A percentile compares a stretch with the other conserved stretches of the same genome.
Evolutionary conservation across 768 basidiomycete species (phyloP).

Genomic region (Mycena rosella): DNA sequence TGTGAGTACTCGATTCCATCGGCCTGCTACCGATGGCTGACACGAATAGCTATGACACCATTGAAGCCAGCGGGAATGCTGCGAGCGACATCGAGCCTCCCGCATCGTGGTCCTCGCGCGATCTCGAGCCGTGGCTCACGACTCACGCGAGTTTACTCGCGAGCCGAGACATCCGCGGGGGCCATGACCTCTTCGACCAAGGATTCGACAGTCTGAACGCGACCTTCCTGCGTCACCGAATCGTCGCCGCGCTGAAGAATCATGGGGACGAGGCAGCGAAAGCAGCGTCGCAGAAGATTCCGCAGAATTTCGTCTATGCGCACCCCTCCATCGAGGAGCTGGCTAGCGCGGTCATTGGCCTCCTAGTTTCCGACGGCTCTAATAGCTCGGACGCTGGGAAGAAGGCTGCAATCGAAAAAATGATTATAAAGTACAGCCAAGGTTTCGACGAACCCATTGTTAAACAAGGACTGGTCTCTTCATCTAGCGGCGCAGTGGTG

Average conservation of each 20-base stretch:
- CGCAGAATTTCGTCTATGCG: no score
- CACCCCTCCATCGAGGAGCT: no score
- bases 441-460: constrained; percentile 35
- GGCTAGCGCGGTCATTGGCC: no score
- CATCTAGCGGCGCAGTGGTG: constrained; percentile 44
- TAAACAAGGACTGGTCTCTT: constrained; percentile 1
- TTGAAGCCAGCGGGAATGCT: constrained; percentile 37
- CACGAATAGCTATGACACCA: constrained; percentile 39
- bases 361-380: neutral
- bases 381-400: neutral
- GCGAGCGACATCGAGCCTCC: constrained; percentile 34
- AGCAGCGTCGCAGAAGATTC: no score
- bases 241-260: constrained; percentile 47
- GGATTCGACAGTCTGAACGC: constrained; percentile 55
- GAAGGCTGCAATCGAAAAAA: constrained; percentile 45
- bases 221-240: constrained; percentile 53
- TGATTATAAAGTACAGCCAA: constrained; percentile 51
- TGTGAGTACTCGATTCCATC: constrained; percentile 46
- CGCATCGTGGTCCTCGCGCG: constrained; percentile 29
- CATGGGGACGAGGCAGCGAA: constrained; percentile 14
- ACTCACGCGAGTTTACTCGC: constrained; percentile 37
- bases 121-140: constrained; percentile 39
- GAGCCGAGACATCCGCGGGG: constrained; percentile 20
- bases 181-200: constrained; percentile 47
- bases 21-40: neutral